These are phyloP conservation scores for Mercurialis annua DNA, from an alignment of 345 rosid species.

Conservation along the genomic window DNA sequence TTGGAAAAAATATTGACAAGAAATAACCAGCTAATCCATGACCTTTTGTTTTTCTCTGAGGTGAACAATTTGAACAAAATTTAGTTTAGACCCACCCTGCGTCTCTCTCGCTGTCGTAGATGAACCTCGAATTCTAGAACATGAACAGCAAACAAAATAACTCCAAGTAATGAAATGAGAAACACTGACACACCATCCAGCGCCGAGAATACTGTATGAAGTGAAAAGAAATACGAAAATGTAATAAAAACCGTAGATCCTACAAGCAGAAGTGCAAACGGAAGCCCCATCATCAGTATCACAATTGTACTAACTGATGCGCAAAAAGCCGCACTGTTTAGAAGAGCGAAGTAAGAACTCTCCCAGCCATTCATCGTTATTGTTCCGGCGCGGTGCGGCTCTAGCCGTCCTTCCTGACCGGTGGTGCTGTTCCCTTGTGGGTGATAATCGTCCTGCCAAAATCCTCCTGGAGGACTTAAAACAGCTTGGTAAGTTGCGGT, in stretches of 20 bases:
- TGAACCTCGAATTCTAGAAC: slow-evolving; percentile 15
- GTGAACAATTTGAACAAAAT: no score
- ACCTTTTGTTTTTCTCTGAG: no score
- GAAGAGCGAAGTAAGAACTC: background rate
- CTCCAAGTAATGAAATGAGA: background rate
- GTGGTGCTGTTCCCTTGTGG: background rate
- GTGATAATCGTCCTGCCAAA: background rate
- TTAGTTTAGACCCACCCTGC: background rate
- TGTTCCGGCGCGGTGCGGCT: background rate
- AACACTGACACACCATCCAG: background rate
- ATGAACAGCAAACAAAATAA: slow-evolving; percentile 8
- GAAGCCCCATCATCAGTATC: slow-evolving; percentile 14
- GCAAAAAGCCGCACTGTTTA: slow-evolving; percentile 5
- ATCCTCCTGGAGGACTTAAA: background rate
- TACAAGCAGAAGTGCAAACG: slow-evolving; percentile 12
- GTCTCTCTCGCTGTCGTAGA: slow-evolving; percentile 6
- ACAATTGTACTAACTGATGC: slow-evolving; percentile 12
- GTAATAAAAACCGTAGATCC: slow-evolving; percentile 1
- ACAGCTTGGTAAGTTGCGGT: slow-evolving; percentile 5
- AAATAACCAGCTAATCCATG: no score
- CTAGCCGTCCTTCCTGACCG: background rate
- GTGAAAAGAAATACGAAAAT: slow-evolving; percentile 3
- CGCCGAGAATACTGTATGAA: background rate
- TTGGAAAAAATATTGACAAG: no score
- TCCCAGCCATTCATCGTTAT: background rate